Evolutionary conservation across 1,139 yeast genomes (phyloP).

Genomic region (Geotrichum europaeum): DNA sequence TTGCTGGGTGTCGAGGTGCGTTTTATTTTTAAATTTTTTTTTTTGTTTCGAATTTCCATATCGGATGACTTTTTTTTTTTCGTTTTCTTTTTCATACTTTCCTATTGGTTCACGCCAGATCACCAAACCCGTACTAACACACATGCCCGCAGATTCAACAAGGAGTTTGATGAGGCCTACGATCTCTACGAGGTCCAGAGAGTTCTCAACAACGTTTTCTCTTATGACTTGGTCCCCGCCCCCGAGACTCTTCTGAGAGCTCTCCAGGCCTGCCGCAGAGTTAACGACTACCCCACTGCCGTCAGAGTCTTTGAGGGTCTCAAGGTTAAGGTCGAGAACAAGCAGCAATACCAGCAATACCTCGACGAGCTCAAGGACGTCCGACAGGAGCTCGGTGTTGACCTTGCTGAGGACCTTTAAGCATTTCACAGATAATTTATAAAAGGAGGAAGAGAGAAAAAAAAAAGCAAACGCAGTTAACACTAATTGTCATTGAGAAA

Average conservation of each 20-base stretch:
- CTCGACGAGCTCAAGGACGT: constrained; percentile 88
- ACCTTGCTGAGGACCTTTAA: constrained; percentile 80
- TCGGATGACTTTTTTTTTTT: constrained; percentile 12
- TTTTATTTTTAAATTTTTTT: not conserved
- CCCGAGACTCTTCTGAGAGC: constrained; percentile 96
- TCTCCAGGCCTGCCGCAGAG: constrained; percentile 96
- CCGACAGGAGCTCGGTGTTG: constrained; percentile 87
- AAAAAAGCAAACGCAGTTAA: not conserved
- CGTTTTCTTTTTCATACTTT: constrained; percentile 1
- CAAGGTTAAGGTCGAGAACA: constrained; percentile 91
- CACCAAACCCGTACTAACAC: constrained; percentile 2
- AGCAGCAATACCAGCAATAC: constrained; percentile 90
- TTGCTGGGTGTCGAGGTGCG: not conserved
- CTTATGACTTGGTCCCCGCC: constrained; percentile 97
- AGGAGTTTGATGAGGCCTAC: constrained; percentile 96
- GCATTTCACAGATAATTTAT: not conserved
- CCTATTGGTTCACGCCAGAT: constrained; percentile 5
- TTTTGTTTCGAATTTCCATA: not conserved
- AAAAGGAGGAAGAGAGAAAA: not conserved
- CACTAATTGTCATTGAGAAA: not conserved
- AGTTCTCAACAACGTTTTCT: constrained; percentile 92
- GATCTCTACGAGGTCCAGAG: constrained; percentile 96
- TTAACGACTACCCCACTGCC: constrained; percentile 97
- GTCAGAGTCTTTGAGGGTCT: constrained; percentile 95
- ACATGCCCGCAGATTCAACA: constrained; percentile 57